Evolutionary conservation across 1,284 basidiomycete genomes (phyloP), one percentile per base, ranked within the genome.

Genomic region (Apiotrichum veenhuisii): DNA sequence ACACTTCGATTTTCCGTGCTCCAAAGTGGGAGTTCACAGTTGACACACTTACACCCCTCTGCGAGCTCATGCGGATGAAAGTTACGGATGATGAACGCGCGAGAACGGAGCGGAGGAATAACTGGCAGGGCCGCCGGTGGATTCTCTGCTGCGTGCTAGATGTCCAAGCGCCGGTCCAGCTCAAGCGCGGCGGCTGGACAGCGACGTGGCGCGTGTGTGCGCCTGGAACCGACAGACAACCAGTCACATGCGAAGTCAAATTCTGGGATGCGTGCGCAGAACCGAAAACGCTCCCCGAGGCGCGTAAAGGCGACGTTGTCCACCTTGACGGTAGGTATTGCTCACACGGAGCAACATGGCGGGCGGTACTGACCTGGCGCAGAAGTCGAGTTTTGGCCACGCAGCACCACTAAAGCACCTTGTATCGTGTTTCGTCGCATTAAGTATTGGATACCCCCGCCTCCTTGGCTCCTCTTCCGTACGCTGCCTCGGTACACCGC

Each of bases 281-380:
- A 38, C n/a, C n/a, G n/a, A n/a, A n/a, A n/a, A n/a, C n/a, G 67
- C 71, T 8, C 70, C 61, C 64, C 67, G 67, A 5, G 64, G 59
- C 71, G 33, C 58, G 70, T 34, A 62, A 65, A 47, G 73, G 73
- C 2, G 73, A 75, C 55, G 68, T 74, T 0, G 59, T 74, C 8
- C 48, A 73, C 11, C 57, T 75, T 0, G 65, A 72, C 47, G 67
- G 73, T 75, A 49, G 57, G 69, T 65, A 17, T 20, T 27, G 5
- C 43, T 23, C 11, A 27, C 23, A 4, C 14, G 23, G 5, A 12
- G 10, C 27, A 10, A n/a, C 17, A 27, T 15, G 12, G 40, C 40
- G 18, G 15, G 20, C 10, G n/a, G 20, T 41, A 22, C 18, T 23
- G 9, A 41, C n/a, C 20, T 22, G 20, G 15, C 8, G 23, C 57